A percentile compares a stretch with the other conserved stretches of the same genome.
Conservation (phyloP, 306 rosid species). For the Elaeagnus macrophylla region DNA sequence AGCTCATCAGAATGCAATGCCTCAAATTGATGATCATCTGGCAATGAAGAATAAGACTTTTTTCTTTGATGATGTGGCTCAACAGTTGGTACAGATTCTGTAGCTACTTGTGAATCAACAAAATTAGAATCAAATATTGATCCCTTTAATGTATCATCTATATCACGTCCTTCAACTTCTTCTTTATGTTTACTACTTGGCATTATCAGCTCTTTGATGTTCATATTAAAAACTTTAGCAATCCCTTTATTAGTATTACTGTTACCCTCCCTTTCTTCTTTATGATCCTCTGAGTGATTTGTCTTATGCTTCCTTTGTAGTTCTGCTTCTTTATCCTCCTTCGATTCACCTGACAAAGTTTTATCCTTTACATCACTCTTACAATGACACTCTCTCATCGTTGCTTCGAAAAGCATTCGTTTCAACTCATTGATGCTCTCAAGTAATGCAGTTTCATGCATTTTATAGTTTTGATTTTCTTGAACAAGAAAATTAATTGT, state of each 20-base stretch:
- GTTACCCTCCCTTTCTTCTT: not conserved
- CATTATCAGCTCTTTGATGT: conserved; percentile 27
- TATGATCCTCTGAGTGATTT: not conserved
- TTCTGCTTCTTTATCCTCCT: too few relatives aligned
- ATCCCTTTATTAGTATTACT: too few relatives aligned
- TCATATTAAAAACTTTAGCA: conserved; percentile 29
- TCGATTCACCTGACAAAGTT: too few relatives aligned
- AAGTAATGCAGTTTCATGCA: conserved; percentile 49
- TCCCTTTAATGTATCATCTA: conserved; percentile 40
- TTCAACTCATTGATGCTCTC: conserved; percentile 62
- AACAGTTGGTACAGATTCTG: too few relatives aligned
- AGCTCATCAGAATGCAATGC: conserved; percentile 25
- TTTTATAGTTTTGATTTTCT: conserved; percentile 53
- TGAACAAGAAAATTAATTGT: conserved; percentile 29
- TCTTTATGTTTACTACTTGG: conserved; percentile 21
- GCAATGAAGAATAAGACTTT: conserved; percentile 7
- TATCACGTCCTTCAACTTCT: conserved; percentile 14
- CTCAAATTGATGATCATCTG: conserved; percentile 6
- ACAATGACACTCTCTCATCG: conserved; percentile 17
- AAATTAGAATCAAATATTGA: conserved; percentile 44
- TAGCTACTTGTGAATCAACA: too few relatives aligned
- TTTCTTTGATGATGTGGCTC: conserved; percentile 3
- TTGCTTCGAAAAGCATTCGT: conserved; percentile 44
- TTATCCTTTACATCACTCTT: too few relatives aligned
- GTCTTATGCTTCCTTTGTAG: too few relatives aligned